Conservation (phyloP, 73 alveolate genomes). For the Paramecium sexaurelia region DNA sequence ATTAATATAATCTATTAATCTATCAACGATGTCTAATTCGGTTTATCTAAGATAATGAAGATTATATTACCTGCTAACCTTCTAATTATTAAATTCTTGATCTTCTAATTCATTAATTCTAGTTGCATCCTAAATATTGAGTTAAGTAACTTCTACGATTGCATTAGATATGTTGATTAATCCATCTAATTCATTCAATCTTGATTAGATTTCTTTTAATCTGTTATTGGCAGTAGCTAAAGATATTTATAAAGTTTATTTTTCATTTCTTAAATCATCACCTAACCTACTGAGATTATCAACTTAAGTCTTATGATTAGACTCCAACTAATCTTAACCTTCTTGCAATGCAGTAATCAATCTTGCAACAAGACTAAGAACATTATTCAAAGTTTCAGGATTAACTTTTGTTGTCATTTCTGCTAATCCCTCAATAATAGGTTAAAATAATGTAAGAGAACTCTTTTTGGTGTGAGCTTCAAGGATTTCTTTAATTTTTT, state of each 20-base stretch:
- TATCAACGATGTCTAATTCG: conserved; percentile 46
- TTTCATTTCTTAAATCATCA: conserved; percentile 39
- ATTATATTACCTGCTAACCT: not conserved
- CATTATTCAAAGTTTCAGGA: conserved; percentile 52
- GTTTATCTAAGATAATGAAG: not conserved
- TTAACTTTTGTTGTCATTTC: conserved; percentile 45
- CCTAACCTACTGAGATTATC: conserved; percentile 19
- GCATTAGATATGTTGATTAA: conserved; percentile 24
- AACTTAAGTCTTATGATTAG: not conserved
- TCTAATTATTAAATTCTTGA: not conserved
- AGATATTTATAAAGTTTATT: not conserved
- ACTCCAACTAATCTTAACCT: conserved; percentile 26
- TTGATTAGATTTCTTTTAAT: conserved; percentile 27
- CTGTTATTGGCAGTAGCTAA: conserved; percentile 31
- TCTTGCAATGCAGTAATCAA: conserved; percentile 9
- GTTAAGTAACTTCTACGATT: not conserved
- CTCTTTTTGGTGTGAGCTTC: conserved; percentile 5
- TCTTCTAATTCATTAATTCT: too few species aligned
- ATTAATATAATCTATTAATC: not conserved
- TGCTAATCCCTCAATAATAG: conserved; percentile 50
- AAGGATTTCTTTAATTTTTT: conserved; percentile 42
- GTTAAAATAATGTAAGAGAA: conserved; percentile 21
- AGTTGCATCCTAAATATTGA: not conserved
- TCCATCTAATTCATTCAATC: conserved; percentile 46
- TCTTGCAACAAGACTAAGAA: conserved; percentile 31